Percentiles rank a stretch among this genome's conserved stretches.
Conservation (phyloP, 805 yeast genomes). For the Pichia gijzeniarum region DNA sequence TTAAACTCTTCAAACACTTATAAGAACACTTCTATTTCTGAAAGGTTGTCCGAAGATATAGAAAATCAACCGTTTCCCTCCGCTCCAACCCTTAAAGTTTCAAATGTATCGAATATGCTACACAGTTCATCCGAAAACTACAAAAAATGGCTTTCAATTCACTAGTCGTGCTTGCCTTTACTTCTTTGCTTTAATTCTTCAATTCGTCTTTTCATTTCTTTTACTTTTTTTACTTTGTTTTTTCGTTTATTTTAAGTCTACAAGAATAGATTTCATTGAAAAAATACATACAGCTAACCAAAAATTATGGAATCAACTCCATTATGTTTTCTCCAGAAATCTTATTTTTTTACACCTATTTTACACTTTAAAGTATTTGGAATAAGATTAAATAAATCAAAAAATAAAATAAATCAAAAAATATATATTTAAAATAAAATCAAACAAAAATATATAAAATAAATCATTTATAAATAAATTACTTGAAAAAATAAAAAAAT, state of each 20-base stretch:
- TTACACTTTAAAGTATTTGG: no score
- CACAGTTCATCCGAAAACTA: constrained; percentile 29
- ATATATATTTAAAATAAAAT: no score
- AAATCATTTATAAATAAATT: not conserved
- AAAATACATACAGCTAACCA: no score
- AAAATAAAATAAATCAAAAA: no score
- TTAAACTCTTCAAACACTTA: constrained; percentile 18
- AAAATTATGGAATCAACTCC: no score
- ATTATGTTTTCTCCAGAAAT: no score
- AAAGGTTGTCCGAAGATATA: constrained; percentile 3
- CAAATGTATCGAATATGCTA: constrained; percentile 26
- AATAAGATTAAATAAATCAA: no score
- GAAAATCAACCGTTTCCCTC: not conserved
- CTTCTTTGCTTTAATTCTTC: constrained; percentile 2
- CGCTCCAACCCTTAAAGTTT: constrained; percentile 11
- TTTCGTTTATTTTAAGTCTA: not conserved
- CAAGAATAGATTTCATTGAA: no score
- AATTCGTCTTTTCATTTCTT: not conserved
- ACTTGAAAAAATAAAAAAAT: no score
- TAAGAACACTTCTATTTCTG: constrained; percentile 1
- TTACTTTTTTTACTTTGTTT: constrained; percentile 1
- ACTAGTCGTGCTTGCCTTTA: constrained; percentile 6
- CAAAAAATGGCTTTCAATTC: constrained; percentile 28
- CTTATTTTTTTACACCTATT: no score
- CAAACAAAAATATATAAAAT: not conserved